These are phyloP conservation scores for Aegilops bicornis DNA, from an alignment of 176 grass and related monocot species.

Conservation along the genomic window DNA sequence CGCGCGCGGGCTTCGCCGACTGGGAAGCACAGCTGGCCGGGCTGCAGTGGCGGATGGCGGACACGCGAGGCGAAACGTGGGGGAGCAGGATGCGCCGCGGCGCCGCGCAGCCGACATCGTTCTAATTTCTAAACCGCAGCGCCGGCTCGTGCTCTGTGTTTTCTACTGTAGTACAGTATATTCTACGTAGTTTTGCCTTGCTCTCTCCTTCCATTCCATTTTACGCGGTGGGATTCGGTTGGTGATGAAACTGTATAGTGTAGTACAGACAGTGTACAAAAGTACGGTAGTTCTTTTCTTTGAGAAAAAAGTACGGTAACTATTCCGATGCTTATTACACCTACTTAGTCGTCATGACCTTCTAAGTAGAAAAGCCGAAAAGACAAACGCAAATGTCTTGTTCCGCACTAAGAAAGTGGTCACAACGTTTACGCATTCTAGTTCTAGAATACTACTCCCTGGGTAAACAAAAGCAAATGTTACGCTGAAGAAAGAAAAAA, in stretches of 20 bases:
- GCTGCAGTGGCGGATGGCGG: constrained; percentile 41
- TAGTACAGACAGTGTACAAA: neutral
- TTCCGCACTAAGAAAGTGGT: neutral
- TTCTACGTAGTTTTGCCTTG: neutral
- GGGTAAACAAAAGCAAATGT: neutral
- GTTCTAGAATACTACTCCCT: too few relatives aligned
- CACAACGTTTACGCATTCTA: neutral
- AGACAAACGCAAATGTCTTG: neutral
- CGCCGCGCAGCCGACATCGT: neutral
- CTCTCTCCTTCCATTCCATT: neutral
- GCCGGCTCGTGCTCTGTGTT: neutral
- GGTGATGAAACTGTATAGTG: neutral
- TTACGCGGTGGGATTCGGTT: neutral
- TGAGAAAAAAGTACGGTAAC: neutral
- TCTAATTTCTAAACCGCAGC: neutral
- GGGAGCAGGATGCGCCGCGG: constrained; percentile 51
- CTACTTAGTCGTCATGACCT: neutral
- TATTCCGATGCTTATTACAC: neutral
- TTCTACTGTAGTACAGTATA: too few relatives aligned
- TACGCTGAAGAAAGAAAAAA: neutral
- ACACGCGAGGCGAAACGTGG: constrained; percentile 54
- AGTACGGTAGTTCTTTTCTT: neutral
- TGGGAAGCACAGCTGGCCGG: constrained; percentile 63
- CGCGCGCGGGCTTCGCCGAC: constrained; percentile 25
- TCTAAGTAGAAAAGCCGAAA: neutral